These are phyloP conservation scores for Ceratobasidium sp. DNA, from an alignment of 1,284 basidiomycete genomes.

Conservation along the genomic window DNA sequence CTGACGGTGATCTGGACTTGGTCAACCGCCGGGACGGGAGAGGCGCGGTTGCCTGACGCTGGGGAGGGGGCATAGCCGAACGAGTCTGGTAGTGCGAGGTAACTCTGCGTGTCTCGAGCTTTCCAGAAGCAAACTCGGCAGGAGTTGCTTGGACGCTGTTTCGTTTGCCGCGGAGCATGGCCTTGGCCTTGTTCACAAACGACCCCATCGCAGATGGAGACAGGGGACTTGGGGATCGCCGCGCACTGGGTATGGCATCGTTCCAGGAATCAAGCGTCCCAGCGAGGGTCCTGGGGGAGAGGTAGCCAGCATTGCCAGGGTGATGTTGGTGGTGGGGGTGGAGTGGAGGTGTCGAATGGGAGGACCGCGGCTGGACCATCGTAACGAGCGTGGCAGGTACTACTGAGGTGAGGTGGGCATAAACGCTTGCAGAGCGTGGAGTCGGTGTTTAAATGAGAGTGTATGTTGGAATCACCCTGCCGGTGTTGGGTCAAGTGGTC, in stretches of 20 bases:
- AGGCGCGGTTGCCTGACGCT: slow-evolving; percentile 25
- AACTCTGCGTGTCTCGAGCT: background rate
- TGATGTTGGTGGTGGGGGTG: slow-evolving; percentile 16
- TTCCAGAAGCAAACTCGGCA: background rate
- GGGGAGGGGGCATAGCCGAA: slow-evolving; percentile 1
- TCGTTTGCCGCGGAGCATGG: slow-evolving; percentile 17
- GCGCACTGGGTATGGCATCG: background rate
- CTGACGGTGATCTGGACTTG: slow-evolving; percentile 1
- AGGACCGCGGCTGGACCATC: slow-evolving; percentile 8
- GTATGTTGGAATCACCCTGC: background rate
- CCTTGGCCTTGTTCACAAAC: slow-evolving; percentile 38
- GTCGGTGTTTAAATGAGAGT: slow-evolving; percentile 5
- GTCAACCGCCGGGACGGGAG: background rate
- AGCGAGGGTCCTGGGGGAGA: background rate
- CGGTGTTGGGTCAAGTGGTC: slow-evolving; percentile 16
- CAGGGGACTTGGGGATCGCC: slow-evolving; percentile 6
- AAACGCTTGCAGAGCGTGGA: background rate
- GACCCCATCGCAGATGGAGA: slow-evolving; percentile 19
- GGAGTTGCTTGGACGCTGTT: slow-evolving; percentile 8
- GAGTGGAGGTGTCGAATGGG: slow-evolving; percentile 17
- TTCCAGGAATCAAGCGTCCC: background rate
- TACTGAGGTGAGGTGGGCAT: slow-evolving; percentile 26
- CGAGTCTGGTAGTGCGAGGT: slow-evolving; percentile 1
- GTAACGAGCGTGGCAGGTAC: slow-evolving; percentile 21
- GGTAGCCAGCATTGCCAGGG: slow-evolving; percentile 8